A percentile compares a stretch with the other conserved stretches of the same genome.
phyloP scores from a whole-genome alignment of 768 basidiomycete genomes.

The Agrocybe pediades region DNA sequence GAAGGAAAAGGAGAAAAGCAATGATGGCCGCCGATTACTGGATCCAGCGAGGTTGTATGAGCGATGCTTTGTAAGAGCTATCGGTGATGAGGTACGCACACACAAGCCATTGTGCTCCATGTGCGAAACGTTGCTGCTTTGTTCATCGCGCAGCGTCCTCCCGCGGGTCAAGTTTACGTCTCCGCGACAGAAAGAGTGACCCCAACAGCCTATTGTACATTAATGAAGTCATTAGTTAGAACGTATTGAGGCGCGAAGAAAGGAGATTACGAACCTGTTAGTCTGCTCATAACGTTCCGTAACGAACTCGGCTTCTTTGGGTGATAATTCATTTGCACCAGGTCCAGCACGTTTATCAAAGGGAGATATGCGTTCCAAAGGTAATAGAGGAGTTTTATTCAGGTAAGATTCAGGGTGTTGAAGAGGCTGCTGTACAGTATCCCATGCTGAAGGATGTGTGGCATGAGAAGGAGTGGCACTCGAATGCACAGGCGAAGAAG shows the following conservation, averaged over 20 bases:
- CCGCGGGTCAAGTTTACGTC: conserved; percentile 29
- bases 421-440: neutral
- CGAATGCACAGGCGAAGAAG: conserved; percentile 11
- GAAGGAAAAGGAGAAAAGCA: neutral
- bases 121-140: neutral
- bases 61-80: neutral
- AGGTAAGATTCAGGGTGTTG: neutral
- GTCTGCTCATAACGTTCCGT: conserved; percentile 60
- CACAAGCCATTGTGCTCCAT: neutral
- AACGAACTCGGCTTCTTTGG: conserved; percentile 47
- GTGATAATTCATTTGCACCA: conserved; percentile 8
- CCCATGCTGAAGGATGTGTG: neutral
- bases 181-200: conserved; percentile 64
- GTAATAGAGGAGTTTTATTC: neutral
- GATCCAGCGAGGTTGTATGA: neutral
- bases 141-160: conserved; percentile 13
- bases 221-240: conserved; percentile 23
- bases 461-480: neutral
- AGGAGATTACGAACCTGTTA: conserved; percentile 50
- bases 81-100: neutral
- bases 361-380: neutral
- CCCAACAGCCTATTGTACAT: conserved; percentile 58
- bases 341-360: neutral
- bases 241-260: neutral
- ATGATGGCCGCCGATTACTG: neutral